phyloP scores from a whole-genome alignment of 2,329 filamentous ascomycete species.

The Fusarium irregulare region DNA sequence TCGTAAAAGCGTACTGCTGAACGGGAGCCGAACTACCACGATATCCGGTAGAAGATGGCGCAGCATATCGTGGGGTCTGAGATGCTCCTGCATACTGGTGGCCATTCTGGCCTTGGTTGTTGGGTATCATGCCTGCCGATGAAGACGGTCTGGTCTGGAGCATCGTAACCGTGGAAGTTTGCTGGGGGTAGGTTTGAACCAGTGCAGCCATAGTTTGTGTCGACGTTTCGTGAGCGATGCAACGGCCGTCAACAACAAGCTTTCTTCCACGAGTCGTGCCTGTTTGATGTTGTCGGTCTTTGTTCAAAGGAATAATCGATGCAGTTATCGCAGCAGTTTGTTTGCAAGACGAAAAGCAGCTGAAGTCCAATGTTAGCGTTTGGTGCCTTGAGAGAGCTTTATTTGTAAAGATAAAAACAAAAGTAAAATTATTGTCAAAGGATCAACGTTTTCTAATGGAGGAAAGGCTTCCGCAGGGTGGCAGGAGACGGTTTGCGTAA shows the following conservation, averaged over 20 bases:
- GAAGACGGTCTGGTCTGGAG: slow-evolving; percentile 79
- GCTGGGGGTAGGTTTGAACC: slow-evolving; percentile 83
- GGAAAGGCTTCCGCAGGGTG: slow-evolving; percentile 2
- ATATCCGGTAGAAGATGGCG: slow-evolving; percentile 60
- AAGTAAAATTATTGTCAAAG: background rate
- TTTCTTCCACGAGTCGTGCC: slow-evolving; percentile 20
- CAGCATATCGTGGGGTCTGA: slow-evolving; percentile 49
- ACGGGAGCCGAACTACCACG: slow-evolving; percentile 69
- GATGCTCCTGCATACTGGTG: slow-evolving; percentile 61
- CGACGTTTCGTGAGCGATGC: slow-evolving; percentile 7
- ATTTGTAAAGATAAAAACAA: background rate
- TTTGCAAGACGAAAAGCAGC: slow-evolving; percentile 28
- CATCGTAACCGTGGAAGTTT: slow-evolving; percentile 78
- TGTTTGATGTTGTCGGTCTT: slow-evolving; percentile 32
- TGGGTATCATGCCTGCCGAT: slow-evolving; percentile 58
- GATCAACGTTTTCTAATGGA: background rate
- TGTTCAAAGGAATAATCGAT: slow-evolving; percentile 2
- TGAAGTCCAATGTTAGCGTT: slow-evolving; percentile 25
- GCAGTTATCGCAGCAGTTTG: slow-evolving; percentile 25
- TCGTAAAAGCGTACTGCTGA: slow-evolving; percentile 81
- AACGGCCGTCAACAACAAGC: slow-evolving; percentile 37
- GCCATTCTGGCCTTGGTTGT: slow-evolving; percentile 61
- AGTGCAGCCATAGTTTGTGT: slow-evolving; percentile 79
- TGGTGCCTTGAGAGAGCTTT: background rate
- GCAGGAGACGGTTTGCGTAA: slow-evolving; percentile 8